Evolutionary conservation across 805 yeast genomes (phyloP).

Genomic region (Candida chilensis): DNA sequence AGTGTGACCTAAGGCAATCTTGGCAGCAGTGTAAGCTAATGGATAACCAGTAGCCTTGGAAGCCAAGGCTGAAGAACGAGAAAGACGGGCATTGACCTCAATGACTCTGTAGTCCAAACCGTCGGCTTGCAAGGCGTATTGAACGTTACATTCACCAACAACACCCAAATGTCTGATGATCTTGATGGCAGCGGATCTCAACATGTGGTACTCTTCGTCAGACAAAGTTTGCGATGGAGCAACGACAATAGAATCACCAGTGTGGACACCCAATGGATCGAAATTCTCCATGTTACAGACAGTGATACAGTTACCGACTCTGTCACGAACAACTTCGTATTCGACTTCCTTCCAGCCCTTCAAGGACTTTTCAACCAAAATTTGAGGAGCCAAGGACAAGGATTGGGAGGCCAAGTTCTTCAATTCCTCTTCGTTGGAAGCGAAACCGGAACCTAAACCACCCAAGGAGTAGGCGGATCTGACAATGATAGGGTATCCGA

Average conservation of each 20-base stretch:
- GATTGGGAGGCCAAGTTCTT: constrained; percentile 85
- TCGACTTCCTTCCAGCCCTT: constrained; percentile 99
- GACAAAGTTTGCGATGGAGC: constrained; percentile 97
- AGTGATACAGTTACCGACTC: constrained; percentile 94
- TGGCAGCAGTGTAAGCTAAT: constrained; percentile 96
- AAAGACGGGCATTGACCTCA: constrained; percentile 94
- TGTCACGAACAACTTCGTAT: constrained; percentile 96
- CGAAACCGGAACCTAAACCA: constrained; percentile 97
- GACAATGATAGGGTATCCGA: constrained; percentile 94
- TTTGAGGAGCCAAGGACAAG: constrained; percentile 85
- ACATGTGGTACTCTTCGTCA: constrained; percentile 97
- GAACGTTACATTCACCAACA: constrained; percentile 98
- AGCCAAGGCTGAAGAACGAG: constrained; percentile 95
- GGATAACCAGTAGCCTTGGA: constrained; percentile 99
- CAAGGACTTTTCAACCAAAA: constrained; percentile 90
- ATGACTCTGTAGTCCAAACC: constrained; percentile 93
- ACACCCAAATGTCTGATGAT: constrained; percentile 97
- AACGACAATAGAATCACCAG: constrained; percentile 98
- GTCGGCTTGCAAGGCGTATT: constrained; percentile 92
- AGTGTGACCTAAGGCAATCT: constrained; percentile 90
- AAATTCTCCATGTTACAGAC: constrained; percentile 99
- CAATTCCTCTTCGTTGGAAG: constrained; percentile 73
- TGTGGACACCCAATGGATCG: constrained; percentile 96
- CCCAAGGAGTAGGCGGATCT: constrained; percentile 97
- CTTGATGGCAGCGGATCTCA: constrained; percentile 94